Evolutionary conservation across 1,284 basidiomycete genomes (phyloP).

Genomic region (Leccinum pachyderme): DNA sequence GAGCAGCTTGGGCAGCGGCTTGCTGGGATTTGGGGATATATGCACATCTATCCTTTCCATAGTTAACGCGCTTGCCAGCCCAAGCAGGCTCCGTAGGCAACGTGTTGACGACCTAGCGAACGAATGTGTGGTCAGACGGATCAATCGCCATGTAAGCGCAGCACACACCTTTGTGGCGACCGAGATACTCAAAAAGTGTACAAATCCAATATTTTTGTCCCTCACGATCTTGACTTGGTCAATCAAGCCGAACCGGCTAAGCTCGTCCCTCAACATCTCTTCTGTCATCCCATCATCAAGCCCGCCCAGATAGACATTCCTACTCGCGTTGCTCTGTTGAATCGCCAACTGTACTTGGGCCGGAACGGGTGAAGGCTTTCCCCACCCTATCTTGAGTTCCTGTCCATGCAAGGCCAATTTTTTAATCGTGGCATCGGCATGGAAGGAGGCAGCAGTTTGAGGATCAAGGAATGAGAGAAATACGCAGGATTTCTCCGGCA

Average conservation of each 20-base stretch:
- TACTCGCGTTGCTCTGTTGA: conserved; percentile 83
- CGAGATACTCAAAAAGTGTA: conserved; percentile 92
- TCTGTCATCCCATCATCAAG: conserved; percentile 87
- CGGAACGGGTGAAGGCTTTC: conserved; percentile 86
- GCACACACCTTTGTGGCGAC: conserved; percentile 82
- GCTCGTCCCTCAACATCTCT: conserved; percentile 84
- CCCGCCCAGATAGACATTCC: conserved; percentile 93
- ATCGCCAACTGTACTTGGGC: conserved; percentile 84
- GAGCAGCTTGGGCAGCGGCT: conserved; percentile 76
- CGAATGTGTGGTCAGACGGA: neutral
- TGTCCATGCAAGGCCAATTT: conserved; percentile 88
- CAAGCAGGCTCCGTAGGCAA: conserved; percentile 86
- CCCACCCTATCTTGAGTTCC: conserved; percentile 96
- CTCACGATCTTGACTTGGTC: conserved; percentile 98
- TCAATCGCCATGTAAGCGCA: neutral
- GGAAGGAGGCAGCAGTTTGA: conserved; percentile 88
- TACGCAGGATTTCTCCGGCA: conserved; percentile 98
- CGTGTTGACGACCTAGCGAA: conserved; percentile 76
- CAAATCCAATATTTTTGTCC: conserved; percentile 97
- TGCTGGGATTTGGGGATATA: conserved; percentile 92
- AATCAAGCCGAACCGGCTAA: conserved; percentile 88
- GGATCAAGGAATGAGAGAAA: conserved; percentile 97
- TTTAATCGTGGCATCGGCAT: conserved; percentile 92
- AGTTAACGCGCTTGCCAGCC: conserved; percentile 94
- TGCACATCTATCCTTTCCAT: conserved; percentile 93